Conservation (phyloP, 83 land plant genomes). For the Isoetes engelmannii region DNA sequence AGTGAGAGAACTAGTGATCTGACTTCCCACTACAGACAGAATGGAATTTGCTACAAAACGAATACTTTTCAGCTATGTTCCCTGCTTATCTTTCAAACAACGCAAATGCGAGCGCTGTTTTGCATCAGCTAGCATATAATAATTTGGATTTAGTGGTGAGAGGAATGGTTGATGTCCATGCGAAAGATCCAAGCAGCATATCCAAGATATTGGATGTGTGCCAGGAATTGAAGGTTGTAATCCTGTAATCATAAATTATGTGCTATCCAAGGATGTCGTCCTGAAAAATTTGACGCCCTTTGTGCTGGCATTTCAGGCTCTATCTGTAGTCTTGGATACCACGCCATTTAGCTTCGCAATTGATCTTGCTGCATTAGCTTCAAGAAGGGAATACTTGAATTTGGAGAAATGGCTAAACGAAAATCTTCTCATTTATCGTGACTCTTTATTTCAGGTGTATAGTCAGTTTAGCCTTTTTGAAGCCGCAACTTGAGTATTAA, state of each 20-base stretch:
- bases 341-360: slow-evolving; percentile 54
- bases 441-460: slow-evolving; percentile 62
- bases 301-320: slow-evolving; percentile 33
- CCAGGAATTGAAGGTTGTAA: slow-evolving; percentile 58
- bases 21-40: slow-evolving; percentile 40
- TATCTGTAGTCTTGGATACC: slow-evolving; percentile 47
- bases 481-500: background rate
- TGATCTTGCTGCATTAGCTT: slow-evolving; percentile 71
- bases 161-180: slow-evolving; percentile 39
- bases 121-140: slow-evolving; percentile 50
- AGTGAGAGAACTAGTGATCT: background rate
- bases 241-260: background rate
- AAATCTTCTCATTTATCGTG: slow-evolving; percentile 50
- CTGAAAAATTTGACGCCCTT: background rate
- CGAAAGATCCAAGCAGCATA: slow-evolving; percentile 38
- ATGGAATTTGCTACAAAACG: slow-evolving; percentile 66
- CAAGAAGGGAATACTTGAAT: slow-evolving; percentile 46
- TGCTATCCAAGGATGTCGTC: background rate
- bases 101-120: slow-evolving; percentile 22
- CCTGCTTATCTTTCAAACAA: slow-evolving; percentile 38
- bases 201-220: slow-evolving; percentile 44
- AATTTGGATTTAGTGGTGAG: slow-evolving; percentile 47
- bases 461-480: background rate
- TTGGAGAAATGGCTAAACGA: slow-evolving; percentile 80
- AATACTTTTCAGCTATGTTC: slow-evolving; percentile 46